Evolutionary conservation across 2,329 filamentous ascomycete species (phyloP).

Genomic region (Ophiosphaerella herpotricha): DNA sequence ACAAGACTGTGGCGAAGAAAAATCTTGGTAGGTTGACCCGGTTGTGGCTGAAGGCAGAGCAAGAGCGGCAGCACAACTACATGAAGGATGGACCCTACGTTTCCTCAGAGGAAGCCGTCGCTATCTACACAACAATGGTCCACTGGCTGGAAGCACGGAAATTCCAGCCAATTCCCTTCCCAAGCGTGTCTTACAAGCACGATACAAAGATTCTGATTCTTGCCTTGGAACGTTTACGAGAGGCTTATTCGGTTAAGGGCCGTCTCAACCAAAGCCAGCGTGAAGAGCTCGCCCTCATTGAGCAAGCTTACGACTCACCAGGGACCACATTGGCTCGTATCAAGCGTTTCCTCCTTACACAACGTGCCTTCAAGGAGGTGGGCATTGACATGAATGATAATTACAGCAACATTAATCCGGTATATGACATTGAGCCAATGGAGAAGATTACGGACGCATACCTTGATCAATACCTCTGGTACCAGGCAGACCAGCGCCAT

Average conservation of each 20-base stretch:
- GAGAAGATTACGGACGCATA: slow-evolving; percentile 99
- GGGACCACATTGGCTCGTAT: slow-evolving; percentile 95
- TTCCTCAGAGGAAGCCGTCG: slow-evolving; percentile 96
- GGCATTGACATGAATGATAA: slow-evolving; percentile 99
- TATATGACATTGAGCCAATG: slow-evolving; percentile 98
- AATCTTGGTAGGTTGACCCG: slow-evolving; percentile 93
- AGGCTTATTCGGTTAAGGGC: slow-evolving; percentile 97
- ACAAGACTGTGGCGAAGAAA: slow-evolving; percentile 99
- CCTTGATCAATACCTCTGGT: slow-evolving; percentile 98
- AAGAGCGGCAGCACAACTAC: slow-evolving; percentile 98
- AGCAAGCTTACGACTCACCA: slow-evolving; percentile 97
- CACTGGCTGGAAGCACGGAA: slow-evolving; percentile 99
- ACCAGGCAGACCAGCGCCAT: slow-evolving; percentile 95
- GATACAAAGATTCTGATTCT: slow-evolving; percentile 98
- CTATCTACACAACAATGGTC: slow-evolving; percentile 97
- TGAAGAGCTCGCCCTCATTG: slow-evolving; percentile 93
- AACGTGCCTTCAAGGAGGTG: slow-evolving; percentile 98
- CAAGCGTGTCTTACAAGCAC: slow-evolving; percentile 98
- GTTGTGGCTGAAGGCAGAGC: slow-evolving; percentile 96
- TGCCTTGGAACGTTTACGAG: slow-evolving; percentile 86
- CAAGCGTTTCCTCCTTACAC: slow-evolving; percentile 95
- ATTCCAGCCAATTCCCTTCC: slow-evolving; percentile 98
- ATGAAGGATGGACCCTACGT: slow-evolving; percentile 99
- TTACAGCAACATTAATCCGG: slow-evolving; percentile 97
- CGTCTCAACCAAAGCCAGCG: slow-evolving; percentile 95